Evolutionary conservation across 768 basidiomycete species (phyloP).

Genomic region (Naganishia vishniacii): DNA sequence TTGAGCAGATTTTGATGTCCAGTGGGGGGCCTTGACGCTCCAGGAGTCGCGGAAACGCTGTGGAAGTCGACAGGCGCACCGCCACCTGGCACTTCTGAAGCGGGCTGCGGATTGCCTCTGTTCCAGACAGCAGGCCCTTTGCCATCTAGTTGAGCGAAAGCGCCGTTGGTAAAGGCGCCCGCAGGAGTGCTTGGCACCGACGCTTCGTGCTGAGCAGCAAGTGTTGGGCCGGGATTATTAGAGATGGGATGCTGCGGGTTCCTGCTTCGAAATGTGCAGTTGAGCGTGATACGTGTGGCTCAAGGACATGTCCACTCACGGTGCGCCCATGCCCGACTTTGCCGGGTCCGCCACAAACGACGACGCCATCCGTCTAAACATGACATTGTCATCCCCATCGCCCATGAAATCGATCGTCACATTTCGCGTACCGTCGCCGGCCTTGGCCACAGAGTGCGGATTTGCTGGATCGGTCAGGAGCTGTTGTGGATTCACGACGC

Average conservation of each 20-base stretch:
- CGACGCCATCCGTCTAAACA: slow-evolving; percentile 5
- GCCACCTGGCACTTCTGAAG: not conserved
- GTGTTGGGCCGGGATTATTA: not conserved
- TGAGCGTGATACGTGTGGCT: not conserved
- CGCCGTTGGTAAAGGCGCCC: not conserved
- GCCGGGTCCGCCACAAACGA: slow-evolving; percentile 1
- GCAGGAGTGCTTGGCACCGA: slow-evolving; percentile 12
- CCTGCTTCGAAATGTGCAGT: not conserved
- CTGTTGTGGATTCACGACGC: slow-evolving; percentile 12
- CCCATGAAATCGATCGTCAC: slow-evolving; percentile 2
- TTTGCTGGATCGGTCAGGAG: slow-evolving; percentile 2
- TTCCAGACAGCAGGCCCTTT: not conserved
- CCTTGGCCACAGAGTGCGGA: not conserved
- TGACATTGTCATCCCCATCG: slow-evolving; percentile 11
- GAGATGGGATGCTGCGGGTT: not conserved
- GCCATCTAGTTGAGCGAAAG: not conserved
- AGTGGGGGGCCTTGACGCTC: not conserved
- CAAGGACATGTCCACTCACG: not conserved
- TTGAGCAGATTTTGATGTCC: slow-evolving; percentile 23
- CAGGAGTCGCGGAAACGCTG: slow-evolving; percentile 7
- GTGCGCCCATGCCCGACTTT: not conserved
- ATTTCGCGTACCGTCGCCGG: not conserved
- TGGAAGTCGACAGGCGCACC: not conserved
- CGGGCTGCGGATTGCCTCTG: not conserved
- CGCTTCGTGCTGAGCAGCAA: slow-evolving; percentile 13